Base-by-base conservation (phyloP, 352 stramenopile species). In the Pythium rhizo-oryzae region DNA sequence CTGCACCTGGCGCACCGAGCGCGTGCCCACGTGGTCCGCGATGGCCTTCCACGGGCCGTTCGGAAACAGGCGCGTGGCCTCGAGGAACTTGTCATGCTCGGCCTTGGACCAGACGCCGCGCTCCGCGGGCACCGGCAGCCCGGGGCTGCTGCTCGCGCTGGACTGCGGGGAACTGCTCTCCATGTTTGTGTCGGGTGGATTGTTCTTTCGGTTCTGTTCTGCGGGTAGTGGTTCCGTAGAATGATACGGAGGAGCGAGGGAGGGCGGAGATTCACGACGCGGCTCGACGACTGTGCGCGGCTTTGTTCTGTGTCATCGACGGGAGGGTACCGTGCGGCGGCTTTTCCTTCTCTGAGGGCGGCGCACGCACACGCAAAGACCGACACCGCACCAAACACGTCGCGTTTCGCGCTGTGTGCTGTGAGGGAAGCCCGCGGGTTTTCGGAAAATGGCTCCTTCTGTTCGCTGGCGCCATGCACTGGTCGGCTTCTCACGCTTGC, bases 51-150 rank as follows among this genome's bases (percentile, higher is more conserved):
- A 66, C 21, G 59, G 59, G 8, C 59, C 59, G 13, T 44, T n/a
- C 3, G 66, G 66, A 59, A 49, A 72, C 21, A 67, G 44, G 8
- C 57, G 23, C 4, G 69, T 49, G 1, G 59, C 66, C 18, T 68
- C 49, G 30, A 63, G 39, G 50, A 72, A 72, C 23, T 59, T 59
- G 4, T 62, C 52, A 35, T 72, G 66, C 53, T 72, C 66, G 8
- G 64, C 59, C 8, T 68, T 28, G 33, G 51, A 51, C 66, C 66
- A 72, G 11, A 54, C 43, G 43, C 58, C 58, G 28, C 35, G 35
- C 35, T 63, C 49, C 23, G 35, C 24, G n/a, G 54, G 37, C 35
- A 33, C 47, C 8, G 47, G 9, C 15, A 43, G 37, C 2, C 13
- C 18, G 54, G 30, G 19, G 33, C 19, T 23, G 33, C 52, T 23